Conservation (phyloP, 1,284 basidiomycete species). For the Ceratobasidium sp. region DNA sequence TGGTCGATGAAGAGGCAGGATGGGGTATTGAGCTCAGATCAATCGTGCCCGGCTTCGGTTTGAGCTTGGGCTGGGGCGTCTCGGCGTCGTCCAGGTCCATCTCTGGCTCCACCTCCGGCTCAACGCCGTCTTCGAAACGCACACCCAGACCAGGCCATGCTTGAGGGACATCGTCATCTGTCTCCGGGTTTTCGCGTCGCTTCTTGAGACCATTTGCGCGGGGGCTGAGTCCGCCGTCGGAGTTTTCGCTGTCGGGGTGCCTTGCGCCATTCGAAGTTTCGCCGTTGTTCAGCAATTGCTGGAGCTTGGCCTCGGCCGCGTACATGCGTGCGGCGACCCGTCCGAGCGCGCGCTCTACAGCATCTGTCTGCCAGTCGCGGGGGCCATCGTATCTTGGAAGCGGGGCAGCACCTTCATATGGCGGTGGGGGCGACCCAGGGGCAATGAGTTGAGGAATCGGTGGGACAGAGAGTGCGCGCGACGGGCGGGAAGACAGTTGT, state of each 20-base stretch:
- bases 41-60: slow-evolving; percentile 29
- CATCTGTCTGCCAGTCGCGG: slow-evolving; percentile 73
- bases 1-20: background rate
- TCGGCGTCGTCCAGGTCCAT: slow-evolving; percentile 8
- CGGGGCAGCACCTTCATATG: slow-evolving; percentile 60
- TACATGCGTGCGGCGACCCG: slow-evolving; percentile 71
- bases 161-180: slow-evolving; percentile 1
- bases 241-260: slow-evolving; percentile 15
- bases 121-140: slow-evolving; percentile 5
- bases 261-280: slow-evolving; percentile 1
- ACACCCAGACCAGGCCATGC: slow-evolving; percentile 12
- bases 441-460: slow-evolving; percentile 56
- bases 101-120: background rate
- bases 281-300: slow-evolving; percentile 68
- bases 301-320: slow-evolving; percentile 66
- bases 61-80: slow-evolving; percentile 14
- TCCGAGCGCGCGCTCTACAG: slow-evolving; percentile 69
- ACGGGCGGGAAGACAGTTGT: slow-evolving; percentile 55
- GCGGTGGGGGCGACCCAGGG: slow-evolving; percentile 57
- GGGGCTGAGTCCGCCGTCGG: slow-evolving; percentile 17
- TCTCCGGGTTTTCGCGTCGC: slow-evolving; percentile 41
- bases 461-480: slow-evolving; percentile 54
- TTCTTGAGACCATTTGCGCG: slow-evolving; percentile 30
- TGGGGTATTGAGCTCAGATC: slow-evolving; percentile 18
- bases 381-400: slow-evolving; percentile 74